A percentile compares a stretch with the other conserved stretches of the same genome.
Conservation (phyloP, 768 basidiomycete species). For the Dioszegia aurantiaca region DNA sequence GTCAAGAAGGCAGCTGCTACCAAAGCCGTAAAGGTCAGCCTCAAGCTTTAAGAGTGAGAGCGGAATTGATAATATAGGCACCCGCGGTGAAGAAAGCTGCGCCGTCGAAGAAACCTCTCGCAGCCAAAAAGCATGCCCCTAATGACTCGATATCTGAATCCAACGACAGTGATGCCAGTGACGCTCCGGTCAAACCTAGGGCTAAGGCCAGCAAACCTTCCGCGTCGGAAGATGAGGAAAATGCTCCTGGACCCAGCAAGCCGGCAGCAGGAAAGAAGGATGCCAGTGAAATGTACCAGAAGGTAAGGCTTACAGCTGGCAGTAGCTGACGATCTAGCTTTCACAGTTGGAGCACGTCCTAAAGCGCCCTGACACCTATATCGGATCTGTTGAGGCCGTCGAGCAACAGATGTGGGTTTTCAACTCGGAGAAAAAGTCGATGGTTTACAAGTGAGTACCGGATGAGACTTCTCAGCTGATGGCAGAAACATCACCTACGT, state of each 20-base stretch:
- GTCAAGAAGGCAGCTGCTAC: conserved; percentile 28
- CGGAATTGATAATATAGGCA: conserved; percentile 21
- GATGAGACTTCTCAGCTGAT: background rate
- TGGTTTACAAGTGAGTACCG: conserved; percentile 70
- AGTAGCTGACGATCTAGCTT: conserved; percentile 59
- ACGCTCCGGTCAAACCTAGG: conserved; percentile 60
- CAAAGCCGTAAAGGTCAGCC: conserved; percentile 27
- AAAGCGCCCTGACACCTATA: conserved; percentile 62
- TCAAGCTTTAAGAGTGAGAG: conserved; percentile 1
- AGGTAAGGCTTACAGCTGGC: conserved; percentile 57
- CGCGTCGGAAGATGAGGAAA: conserved; percentile 28
- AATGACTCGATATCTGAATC: conserved; percentile 45
- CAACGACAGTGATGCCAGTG: conserved; percentile 24
- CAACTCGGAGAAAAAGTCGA: conserved; percentile 75
- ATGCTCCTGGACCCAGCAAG: conserved; percentile 21
- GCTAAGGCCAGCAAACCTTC: conserved; percentile 55
- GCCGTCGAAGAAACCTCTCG: conserved; percentile 34
- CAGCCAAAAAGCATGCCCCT: conserved; percentile 42
- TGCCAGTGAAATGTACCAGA: conserved; percentile 84
- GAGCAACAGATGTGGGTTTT: conserved; percentile 91
- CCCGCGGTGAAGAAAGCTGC: conserved; percentile 39
- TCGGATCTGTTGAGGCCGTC: conserved; percentile 88
- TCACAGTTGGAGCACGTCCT: conserved; percentile 83
- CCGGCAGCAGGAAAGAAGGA: conserved; percentile 58
- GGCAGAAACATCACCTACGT: conserved; percentile 66